These are phyloP conservation scores for Zopfia rhizophila DNA, from an alignment of 2,329 filamentous ascomycete species.

Conservation along the genomic window DNA sequence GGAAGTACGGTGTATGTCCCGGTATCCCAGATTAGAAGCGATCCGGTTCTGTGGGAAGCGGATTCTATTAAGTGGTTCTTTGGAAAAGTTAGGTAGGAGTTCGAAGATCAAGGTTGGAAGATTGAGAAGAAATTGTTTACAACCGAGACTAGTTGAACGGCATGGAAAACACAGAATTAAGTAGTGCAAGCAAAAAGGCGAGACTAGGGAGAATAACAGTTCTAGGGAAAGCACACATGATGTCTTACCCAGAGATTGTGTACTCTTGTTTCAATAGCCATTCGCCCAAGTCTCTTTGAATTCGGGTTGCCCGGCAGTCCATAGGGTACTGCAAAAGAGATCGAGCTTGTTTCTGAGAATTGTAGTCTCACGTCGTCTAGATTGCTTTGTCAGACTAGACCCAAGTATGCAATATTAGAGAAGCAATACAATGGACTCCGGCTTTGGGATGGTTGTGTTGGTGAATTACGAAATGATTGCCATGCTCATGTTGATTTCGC, in stretches of 20 bases:
- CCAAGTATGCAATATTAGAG: neutral
- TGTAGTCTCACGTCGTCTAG: conserved; percentile 73
- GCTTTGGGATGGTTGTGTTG: conserved; percentile 79
- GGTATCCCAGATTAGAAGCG: conserved; percentile 58
- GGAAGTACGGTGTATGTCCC: conserved; percentile 55
- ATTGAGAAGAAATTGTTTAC: too few relatives aligned
- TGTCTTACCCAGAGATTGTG: conserved; percentile 55
- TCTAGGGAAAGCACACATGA: neutral
- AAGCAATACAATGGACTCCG: conserved; percentile 65
- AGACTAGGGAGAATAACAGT: too few relatives aligned
- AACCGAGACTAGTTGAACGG: too few relatives aligned
- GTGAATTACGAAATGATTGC: conserved; percentile 72
- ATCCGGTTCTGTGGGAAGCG: conserved; percentile 55
- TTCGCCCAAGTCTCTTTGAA: conserved; percentile 50
- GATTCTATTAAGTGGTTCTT: conserved; percentile 58
- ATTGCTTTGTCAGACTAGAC: neutral
- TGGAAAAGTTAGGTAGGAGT: neutral
- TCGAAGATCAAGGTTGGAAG: neutral
- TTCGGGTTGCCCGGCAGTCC: conserved; percentile 56
- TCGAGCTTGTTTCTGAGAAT: conserved; percentile 73
- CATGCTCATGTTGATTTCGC: conserved; percentile 57
- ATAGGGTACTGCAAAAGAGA: conserved; percentile 64
- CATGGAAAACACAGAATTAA: too few relatives aligned
- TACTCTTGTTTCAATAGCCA: conserved; percentile 58
- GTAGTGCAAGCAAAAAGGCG: neutral